A percentile compares a stretch with the other conserved stretches of the same genome.
These are phyloP conservation scores for Nicotiana tabacum DNA, from an alignment of 257 asterid species.

Conservation along the genomic window DNA sequence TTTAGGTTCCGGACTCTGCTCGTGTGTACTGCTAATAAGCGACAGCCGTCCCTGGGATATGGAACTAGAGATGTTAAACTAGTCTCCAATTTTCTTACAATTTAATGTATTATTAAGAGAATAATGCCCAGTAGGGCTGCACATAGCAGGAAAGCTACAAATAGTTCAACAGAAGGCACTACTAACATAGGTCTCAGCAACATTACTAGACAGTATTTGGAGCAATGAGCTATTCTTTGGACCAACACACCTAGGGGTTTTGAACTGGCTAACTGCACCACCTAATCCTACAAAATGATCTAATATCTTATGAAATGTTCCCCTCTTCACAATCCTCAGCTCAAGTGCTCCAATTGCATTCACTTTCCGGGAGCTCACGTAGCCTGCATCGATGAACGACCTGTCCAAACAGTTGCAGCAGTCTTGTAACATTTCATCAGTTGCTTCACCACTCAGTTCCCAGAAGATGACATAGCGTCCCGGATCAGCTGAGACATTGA, in stretches of 20 bases:
- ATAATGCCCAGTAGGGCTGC: background rate
- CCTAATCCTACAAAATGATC: constrained; percentile 89
- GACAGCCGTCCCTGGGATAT: too few species aligned
- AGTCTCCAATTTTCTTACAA: too few species aligned
- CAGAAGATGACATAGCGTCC: constrained; percentile 79
- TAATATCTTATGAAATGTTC: constrained; percentile 78
- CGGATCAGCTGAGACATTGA: constrained; percentile 51
- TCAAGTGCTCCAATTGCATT: constrained; percentile 61
- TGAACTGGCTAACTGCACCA: constrained; percentile 96
- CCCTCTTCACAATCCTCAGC: constrained; percentile 56
- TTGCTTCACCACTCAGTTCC: constrained; percentile 68
- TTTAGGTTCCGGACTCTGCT: too few species aligned
- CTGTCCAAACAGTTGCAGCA: constrained; percentile 87
- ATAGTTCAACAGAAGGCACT: constrained; percentile 28
- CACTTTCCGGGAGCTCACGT: constrained; percentile 62
- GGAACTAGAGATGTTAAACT: too few species aligned
- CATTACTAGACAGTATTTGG: constrained; percentile 52
- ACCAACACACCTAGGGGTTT: constrained; percentile 84
- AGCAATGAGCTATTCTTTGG: constrained; percentile 49
- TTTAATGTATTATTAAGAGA: background rate
- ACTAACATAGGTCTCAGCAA: constrained; percentile 63
- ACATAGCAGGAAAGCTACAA: background rate
- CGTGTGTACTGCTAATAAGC: too few species aligned
- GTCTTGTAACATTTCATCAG: constrained; percentile 47
- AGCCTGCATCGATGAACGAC: constrained; percentile 69